A percentile compares a stretch with the other conserved stretches of the same genome.
Conservation (phyloP, 257 asterid genomes). For the Solanum bulbocastanum region DNA sequence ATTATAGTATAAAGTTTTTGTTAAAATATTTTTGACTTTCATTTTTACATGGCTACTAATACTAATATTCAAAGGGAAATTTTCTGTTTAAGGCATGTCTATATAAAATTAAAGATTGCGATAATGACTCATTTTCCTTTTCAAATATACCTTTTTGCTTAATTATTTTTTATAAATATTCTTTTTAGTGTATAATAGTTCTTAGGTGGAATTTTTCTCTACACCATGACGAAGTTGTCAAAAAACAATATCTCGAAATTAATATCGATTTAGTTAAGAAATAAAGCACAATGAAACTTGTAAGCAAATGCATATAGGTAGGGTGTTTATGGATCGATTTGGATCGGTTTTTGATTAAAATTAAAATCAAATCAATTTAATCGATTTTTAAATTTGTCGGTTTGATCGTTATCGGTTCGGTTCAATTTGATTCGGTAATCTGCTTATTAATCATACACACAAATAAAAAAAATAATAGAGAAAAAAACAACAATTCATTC, state of each 20-base stretch:
- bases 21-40: background rate
- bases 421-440: too few species aligned
- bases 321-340: background rate
- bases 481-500: too few species aligned
- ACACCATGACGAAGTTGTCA: background rate
- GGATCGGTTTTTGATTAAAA: background rate
- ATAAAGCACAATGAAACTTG: background rate
- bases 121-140: background rate
- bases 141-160: background rate
- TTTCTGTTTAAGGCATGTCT: background rate
- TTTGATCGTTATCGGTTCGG: too few species aligned
- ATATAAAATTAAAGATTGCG: too few species aligned
- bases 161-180: too few species aligned
- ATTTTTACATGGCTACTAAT: background rate
- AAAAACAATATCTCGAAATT: too few species aligned
- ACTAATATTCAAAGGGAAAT: background rate
- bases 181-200: background rate
- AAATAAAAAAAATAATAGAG: too few species aligned
- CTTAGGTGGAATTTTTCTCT: background rate
- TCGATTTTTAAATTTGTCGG: too few species aligned
- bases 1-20: background rate
- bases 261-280: too few species aligned
- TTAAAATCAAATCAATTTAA: too few species aligned
- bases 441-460: too few species aligned
- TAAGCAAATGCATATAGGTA: background rate